Conservation (phyloP, 1,284 basidiomycete species). For the Heterobasidion irregulare region DNA sequence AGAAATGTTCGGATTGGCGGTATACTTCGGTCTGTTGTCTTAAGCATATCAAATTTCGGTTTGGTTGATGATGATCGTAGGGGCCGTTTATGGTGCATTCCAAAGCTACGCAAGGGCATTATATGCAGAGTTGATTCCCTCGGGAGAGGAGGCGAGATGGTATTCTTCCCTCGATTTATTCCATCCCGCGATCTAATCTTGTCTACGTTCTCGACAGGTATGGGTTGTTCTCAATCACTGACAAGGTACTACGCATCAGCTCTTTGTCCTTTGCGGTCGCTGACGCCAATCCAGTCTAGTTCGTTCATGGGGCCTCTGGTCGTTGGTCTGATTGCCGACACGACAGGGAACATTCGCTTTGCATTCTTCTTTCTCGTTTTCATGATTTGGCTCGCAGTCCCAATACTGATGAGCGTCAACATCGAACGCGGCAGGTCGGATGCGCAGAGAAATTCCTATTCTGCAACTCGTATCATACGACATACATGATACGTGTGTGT, state of each 20-base stretch:
- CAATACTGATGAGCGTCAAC: conserved; percentile 65
- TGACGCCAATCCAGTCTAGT: conserved; percentile 45
- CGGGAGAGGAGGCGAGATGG: conserved; percentile 76
- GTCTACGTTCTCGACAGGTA: conserved; percentile 27
- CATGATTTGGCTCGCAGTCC: conserved; percentile 77
- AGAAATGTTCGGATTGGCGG: conserved; percentile 80
- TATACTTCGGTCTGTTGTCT: conserved; percentile 59
- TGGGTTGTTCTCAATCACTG: conserved; percentile 82
- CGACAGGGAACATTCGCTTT: conserved; percentile 83
- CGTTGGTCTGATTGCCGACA: conserved; percentile 80
- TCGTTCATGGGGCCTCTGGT: conserved; percentile 85
- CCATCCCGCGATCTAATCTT: background rate
- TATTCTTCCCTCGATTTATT: conserved; percentile 15
- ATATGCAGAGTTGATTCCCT: conserved; percentile 72
- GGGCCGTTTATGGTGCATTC: conserved; percentile 69
- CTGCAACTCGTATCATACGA: background rate
- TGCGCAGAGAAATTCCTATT: conserved; percentile 43
- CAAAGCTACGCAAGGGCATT: conserved; percentile 76
- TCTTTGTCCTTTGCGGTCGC: background rate
- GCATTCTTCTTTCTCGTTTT: conserved; percentile 80
- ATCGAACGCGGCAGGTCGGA: conserved; percentile 61
- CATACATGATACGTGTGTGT: no score
- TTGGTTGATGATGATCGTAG: conserved; percentile 21
- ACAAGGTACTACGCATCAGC: conserved; percentile 47
- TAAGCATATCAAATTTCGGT: conserved; percentile 5